A percentile compares a stretch with the other conserved stretches of the same genome.
phyloP scores from a whole-genome alignment of 2,329 filamentous ascomycete genomes.

The Aspergillus transmontanensis region DNA sequence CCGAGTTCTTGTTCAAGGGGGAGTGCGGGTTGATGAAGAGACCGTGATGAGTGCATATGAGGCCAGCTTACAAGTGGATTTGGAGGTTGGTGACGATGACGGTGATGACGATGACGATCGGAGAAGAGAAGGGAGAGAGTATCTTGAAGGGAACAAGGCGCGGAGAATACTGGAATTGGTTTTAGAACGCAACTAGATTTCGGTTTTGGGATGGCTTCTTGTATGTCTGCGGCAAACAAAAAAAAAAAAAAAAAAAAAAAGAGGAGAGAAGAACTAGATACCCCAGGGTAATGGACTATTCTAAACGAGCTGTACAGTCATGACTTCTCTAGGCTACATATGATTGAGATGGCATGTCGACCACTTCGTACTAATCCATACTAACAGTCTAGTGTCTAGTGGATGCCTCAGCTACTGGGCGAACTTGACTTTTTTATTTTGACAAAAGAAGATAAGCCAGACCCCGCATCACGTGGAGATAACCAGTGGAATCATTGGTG shows the following conservation, averaged over 20 bases:
- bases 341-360: not conserved
- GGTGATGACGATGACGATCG: conserved; percentile 37
- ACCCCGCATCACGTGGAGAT: conserved; percentile 27
- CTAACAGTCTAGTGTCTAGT: not conserved
- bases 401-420: not conserved
- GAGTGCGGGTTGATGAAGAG: conserved; percentile 85
- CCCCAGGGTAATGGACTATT: conserved; percentile 6
- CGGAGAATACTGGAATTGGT: conserved; percentile 40
- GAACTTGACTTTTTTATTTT: not conserved
- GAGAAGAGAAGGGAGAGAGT: conserved; percentile 42
- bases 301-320: not conserved
- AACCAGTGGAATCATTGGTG: conserved; percentile 15
- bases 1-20: conserved; percentile 77
- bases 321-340: not conserved
- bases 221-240: not conserved
- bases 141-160: conserved; percentile 45
- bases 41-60: conserved; percentile 82
- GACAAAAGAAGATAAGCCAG: conserved; percentile 15
- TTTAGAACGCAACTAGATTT: conserved; percentile 16
- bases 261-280: conserved; percentile 3
- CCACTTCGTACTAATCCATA: not conserved
- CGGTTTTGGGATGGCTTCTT: not conserved
- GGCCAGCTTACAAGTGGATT: conserved; percentile 71
- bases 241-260: not conserved
- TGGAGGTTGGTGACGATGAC: conserved; percentile 44